Base-by-base conservation (phyloP, 257 asterid genomes). In the Solanum microdontum region DNA sequence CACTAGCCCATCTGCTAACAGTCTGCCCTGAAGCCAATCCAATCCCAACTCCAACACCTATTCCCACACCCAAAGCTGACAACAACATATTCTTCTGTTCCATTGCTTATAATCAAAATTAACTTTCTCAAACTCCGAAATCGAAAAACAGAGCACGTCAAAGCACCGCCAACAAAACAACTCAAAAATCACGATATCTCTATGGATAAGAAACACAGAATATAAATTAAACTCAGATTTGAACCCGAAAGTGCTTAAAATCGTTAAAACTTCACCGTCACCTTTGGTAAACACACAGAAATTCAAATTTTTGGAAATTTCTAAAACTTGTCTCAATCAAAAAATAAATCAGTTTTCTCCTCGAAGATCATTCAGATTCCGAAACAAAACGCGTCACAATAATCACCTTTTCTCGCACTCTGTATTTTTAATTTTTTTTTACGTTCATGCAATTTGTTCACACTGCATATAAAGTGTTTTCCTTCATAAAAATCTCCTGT, bases 1-100 rank as follows among this genome's bases (percentile, higher is more conserved):
- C 89, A 88, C 92, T 86, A 9, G 91, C 87, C 96, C 93, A 91
- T 90, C 90, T 90, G 12, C 90, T 87, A 21, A 90, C 91, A 19
- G 93, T 91, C 73, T 91, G 95, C 14, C 98, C 95, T 76, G 98
- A 91, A 34, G 97, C 98, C 93, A 94, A 89, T 84, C 96, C 98
- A 32, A 94, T 73, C 66, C 98, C 98, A 24, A 95, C 93, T 32
- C 96, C 98, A 0, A 94, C 96, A 68, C 98, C 96, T 73, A 95
- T 91, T 30, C 98, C 98, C 70, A 95, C 96, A 1, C 97, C 93
- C 60, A 95, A 82, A 3, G 97, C 98, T 62, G 98, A 95, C 94
- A 95, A 90, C 90, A 94, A 72, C 92, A 95, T 82, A 84, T 91
- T 92, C 91, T 91, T 95, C 88, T 94, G 92, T 40, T 94, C 98